Conservation (phyloP, 1,139 yeast genomes). For the Zhuliangozyma blackwelliae region DNA sequence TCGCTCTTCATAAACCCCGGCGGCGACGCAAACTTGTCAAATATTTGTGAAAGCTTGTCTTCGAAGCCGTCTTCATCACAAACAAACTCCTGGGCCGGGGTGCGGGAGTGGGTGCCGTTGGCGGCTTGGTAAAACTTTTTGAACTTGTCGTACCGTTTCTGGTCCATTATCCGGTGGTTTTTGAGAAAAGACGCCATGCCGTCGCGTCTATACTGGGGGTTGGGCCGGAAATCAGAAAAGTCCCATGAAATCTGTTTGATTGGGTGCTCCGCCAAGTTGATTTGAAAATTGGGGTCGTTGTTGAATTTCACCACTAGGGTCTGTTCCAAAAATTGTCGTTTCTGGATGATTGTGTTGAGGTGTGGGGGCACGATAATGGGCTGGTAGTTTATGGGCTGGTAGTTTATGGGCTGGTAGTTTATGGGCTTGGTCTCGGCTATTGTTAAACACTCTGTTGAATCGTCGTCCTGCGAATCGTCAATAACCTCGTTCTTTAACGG, state of each 20-base stretch:
- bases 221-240: conserved; percentile 43
- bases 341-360: conserved; percentile 22
- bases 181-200: conserved; percentile 3
- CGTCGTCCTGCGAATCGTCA: too few species aligned
- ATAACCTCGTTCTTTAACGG: too few species aligned
- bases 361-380: conserved; percentile 7
- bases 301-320: conserved; percentile 21
- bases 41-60: conserved; percentile 22
- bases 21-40: conserved; percentile 52
- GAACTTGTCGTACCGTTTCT: conserved; percentile 26
- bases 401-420: too few species aligned
- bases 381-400: conserved; percentile 1
- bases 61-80: conserved; percentile 15
- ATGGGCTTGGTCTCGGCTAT: too few species aligned
- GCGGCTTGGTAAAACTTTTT: conserved; percentile 24
- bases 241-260: conserved; percentile 34
- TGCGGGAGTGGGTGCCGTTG: not conserved
- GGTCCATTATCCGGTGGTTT: conserved; percentile 15
- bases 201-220: conserved; percentile 22
- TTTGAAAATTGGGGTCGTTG: conserved; percentile 15
- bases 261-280: conserved; percentile 26
- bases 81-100: too few species aligned
- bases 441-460: too few species aligned
- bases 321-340: conserved; percentile 24
- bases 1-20: conserved; percentile 63